Evolutionary conservation across 2,329 filamentous ascomycete species (phyloP), one percentile per base, ranked within the genome.

Genomic region (Cladosporium sp.): DNA sequence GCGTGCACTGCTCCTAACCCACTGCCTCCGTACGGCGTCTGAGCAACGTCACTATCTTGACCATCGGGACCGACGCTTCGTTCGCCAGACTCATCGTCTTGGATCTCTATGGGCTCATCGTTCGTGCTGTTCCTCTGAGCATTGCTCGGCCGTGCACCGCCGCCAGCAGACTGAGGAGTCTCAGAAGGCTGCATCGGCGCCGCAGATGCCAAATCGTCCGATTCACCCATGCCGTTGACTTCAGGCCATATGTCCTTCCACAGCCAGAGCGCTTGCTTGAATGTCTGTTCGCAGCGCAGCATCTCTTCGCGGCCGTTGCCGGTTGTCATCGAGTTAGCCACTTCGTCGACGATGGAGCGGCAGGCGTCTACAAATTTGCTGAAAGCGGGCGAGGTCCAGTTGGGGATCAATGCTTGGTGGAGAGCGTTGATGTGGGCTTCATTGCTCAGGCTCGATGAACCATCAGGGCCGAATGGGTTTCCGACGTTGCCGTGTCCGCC

Each of bases 381-480:
- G 69, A 83, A 83, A 54, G 82, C 80, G 12, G 80, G 77, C 0
- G 82, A 83, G 0, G 81, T 83, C 81, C 82, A 84, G 69, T 84
- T 84, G 2, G 81, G 82, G 54, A 84, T 83, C 28, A 84, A 74
- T 6, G 81, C 79, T 73, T 83, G 81, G 70, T 83, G 81, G 12
- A 84, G 78, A 38, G 81, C 81, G 61, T 80, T 75, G 58, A 82
- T 80, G 72, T 84, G 81, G 10, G 73, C 69, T n/a, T 81, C 80
- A n/a, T 73, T 71, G n/a, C 70, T 67, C 59, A 71, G 74, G 59
- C 74, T 74, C 7, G 77, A 38, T 4, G 49, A 44, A 14, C 61
- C 62, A 15, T 66, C 67, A 7, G 59, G 59, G 4, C 34, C 58
- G 51, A 54, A 62, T 2, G 65, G 49, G 41, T 57, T 57, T 7